phyloP scores from a whole-genome alignment of 1,139 yeast species.

The Nakaseomyces delphensis region DNA sequence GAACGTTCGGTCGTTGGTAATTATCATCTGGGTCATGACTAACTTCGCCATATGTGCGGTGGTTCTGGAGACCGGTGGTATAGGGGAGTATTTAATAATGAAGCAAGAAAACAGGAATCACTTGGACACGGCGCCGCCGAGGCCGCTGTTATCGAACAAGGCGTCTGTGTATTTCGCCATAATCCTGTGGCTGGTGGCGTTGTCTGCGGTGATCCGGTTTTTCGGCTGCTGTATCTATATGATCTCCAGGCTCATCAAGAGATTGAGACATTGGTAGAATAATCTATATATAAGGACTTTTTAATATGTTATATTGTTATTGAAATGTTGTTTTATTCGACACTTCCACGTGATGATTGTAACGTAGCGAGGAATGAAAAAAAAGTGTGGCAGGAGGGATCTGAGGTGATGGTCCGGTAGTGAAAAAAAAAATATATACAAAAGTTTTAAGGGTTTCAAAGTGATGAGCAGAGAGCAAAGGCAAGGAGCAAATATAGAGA shows the following conservation, averaged over 20 bases:
- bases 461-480: too few relatives aligned
- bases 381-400: too few relatives aligned
- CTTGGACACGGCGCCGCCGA: conserved; percentile 18
- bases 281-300: too few relatives aligned
- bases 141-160: conserved; percentile 29
- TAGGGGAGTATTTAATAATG: conserved; percentile 28
- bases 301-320: too few relatives aligned
- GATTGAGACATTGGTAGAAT: conserved; percentile 4
- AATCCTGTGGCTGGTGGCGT: conserved; percentile 73
- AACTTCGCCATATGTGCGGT: conserved; percentile 65
- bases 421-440: background rate
- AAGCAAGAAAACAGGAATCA: conserved; percentile 22
- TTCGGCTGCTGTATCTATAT: conserved; percentile 59
- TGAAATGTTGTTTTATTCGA: too few relatives aligned
- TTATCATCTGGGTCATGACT: conserved; percentile 69
- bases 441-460: background rate
- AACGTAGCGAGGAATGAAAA: too few relatives aligned
- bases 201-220: conserved; percentile 66
- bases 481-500: background rate
- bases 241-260: conserved; percentile 34
- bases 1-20: conserved; percentile 68
- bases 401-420: too few relatives aligned
- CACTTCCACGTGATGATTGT: background rate
- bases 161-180: conserved; percentile 57
- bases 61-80: conserved; percentile 59